phyloP scores from a whole-genome alignment of 163 green algal species.

The Smithsoniella earleae region DNA sequence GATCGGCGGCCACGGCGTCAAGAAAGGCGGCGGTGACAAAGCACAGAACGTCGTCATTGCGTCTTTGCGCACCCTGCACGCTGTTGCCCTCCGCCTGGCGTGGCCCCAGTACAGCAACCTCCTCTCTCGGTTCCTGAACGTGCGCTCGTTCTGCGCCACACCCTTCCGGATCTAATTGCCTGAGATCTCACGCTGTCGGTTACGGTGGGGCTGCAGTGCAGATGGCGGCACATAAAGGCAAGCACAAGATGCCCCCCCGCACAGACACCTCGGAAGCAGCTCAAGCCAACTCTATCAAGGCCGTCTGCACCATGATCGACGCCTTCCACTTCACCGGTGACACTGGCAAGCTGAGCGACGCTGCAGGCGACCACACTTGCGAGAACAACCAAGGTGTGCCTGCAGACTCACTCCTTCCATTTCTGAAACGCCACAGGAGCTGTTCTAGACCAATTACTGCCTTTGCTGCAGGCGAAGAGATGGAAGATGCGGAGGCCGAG shows the following conservation, averaged over 20 bases:
- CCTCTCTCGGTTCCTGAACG: conserved; percentile 40
- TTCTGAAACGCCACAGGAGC: too few species aligned
- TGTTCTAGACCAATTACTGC: too few species aligned
- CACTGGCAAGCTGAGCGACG: conserved; percentile 1
- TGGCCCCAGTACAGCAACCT: conserved; percentile 78
- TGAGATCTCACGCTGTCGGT: too few species aligned
- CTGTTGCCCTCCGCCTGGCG: conserved; percentile 51
- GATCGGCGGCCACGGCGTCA: conserved; percentile 44
- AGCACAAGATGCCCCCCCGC: too few species aligned
- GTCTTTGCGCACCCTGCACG: conserved; percentile 51
- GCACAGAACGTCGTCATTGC: conserved; percentile 58
- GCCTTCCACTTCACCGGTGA: conserved; percentile 70
- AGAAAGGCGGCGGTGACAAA: conserved; percentile 44
- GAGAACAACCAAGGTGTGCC: too few species aligned
- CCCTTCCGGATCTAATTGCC: too few species aligned
- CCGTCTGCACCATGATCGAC: conserved; percentile 75
- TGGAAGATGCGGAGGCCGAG: conserved; percentile 25
- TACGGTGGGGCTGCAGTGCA: too few species aligned
- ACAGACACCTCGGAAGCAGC: too few species aligned
- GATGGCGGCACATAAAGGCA: too few species aligned
- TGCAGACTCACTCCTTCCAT: not conserved
- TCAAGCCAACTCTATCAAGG: conserved; percentile 44
- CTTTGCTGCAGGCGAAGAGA: conserved; percentile 26
- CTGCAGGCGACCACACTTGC: too few species aligned
- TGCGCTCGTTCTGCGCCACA: too few species aligned